A percentile compares a stretch with the other conserved stretches of the same genome.
These are phyloP conservation scores for Venturia oleaginea DNA, from an alignment of 2,329 filamentous ascomycete species.

Conservation along the genomic window DNA sequence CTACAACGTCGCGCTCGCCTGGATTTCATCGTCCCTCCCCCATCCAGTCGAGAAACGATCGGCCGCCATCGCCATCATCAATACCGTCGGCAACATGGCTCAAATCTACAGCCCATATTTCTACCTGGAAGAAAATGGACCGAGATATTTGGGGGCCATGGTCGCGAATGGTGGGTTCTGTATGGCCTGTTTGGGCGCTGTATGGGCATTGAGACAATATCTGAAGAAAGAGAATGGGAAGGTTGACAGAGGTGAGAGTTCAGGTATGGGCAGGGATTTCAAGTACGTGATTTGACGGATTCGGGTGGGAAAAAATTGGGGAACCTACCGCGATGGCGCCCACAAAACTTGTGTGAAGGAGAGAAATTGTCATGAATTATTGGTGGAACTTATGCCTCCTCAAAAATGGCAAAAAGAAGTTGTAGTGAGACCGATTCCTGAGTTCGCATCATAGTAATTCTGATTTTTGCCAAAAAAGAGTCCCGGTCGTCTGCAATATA, in stretches of 20 bases:
- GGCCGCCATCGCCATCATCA: slow-evolving; percentile 15
- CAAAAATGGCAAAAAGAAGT: too few relatives aligned
- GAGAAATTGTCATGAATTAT: too few relatives aligned
- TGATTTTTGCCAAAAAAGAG: too few relatives aligned
- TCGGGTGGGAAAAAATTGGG: too few relatives aligned
- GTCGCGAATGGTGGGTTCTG: slow-evolving; percentile 10
- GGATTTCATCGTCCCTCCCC: slow-evolving; percentile 18
- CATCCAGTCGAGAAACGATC: slow-evolving; percentile 14
- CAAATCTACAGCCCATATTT: slow-evolving; percentile 13
- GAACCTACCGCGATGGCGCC: too few relatives aligned
- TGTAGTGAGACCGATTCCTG: too few relatives aligned
- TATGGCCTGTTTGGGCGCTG: slow-evolving; percentile 2
- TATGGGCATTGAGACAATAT: slow-evolving; percentile 7
- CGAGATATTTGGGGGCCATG: slow-evolving; percentile 15
- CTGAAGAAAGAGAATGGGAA: slow-evolving; percentile 12
- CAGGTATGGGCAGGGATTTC: background rate
- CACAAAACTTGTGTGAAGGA: too few relatives aligned
- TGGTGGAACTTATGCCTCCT: too few relatives aligned
- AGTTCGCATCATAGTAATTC: too few relatives aligned
- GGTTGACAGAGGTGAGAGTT: background rate
- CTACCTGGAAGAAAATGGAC: slow-evolving; percentile 6
- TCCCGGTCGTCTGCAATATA: too few relatives aligned
- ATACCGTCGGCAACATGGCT: slow-evolving; percentile 14
- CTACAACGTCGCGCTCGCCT: slow-evolving; percentile 23
- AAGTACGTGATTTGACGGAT: background rate